Base-by-base conservation (phyloP, 1,284 basidiomycete species). In the Marasmius fiardii region DNA sequence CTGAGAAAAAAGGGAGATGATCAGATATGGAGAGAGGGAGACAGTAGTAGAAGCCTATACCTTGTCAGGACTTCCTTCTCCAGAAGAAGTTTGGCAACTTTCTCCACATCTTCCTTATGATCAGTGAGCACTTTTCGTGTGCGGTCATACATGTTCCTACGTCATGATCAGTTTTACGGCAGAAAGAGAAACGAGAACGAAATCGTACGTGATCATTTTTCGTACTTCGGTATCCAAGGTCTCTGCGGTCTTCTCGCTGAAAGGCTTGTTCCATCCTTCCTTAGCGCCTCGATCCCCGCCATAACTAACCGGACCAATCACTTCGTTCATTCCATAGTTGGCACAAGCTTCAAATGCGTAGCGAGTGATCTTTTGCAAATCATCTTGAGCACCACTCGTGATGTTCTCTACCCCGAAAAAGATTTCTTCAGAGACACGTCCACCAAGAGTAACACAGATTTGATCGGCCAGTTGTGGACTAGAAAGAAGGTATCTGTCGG, bases 361-460 rank as follows among this genome's bases (percentile, higher is more conserved):
- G 61, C 92, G 87, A 8, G 97, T 98, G 63, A 99, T 97, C 77
- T 98, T 99, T 72, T 96, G 93, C 53, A 98, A 76, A 68, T 98
- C 96, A 67, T 98, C 95, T 73, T 98, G 94, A 2, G 97, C 97
- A 63, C 96, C 96, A 1, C 96, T 97, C 1, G 97, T 99, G 72
- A 99, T 96, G 64, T 92, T 90, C 66, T 86, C 88, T n/a, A 72
- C 64, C 34, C 92, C 93, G 67, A 99, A 99, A 79, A 99, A 98
- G 60, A 99, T 95, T 73, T 99, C 97, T 74, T 99, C 96, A 0
- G 95, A 91, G 2, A 98, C 96, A 59, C 97, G 92, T 2, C 96
- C 96, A 58, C 97, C 96, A n/a, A 99, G 83, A 0, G 96, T 99
- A 93, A 99, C 98, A 74, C 93, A 96, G 78, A 99, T 98, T 56